Base-by-base conservation (phyloP, 805 yeast species). In the Lachancea quebecensis region DNA sequence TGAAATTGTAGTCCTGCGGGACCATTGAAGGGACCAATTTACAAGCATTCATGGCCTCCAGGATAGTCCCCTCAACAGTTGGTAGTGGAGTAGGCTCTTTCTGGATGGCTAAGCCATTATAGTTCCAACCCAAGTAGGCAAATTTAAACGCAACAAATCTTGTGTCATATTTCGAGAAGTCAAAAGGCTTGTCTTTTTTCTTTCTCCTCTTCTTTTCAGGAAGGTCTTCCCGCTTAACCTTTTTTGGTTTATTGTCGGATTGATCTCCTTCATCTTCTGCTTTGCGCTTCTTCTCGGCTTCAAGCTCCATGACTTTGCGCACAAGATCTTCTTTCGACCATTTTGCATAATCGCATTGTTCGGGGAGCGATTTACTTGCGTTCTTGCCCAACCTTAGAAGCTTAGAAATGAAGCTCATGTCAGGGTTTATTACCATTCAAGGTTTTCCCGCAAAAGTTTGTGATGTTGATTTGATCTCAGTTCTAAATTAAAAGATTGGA, bases 71-170 rank as follows among this genome's bases (percentile, higher is more conserved):
- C 58, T 93, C 99, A 2, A 93, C 90, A 0, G 99, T 93, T 0
- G 95, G 95, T 8, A 86, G 66, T 1, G 82, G 83, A 0, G 93
- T 84, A 2, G 76, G 77, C 27, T 81, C 89, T 48, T 74, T 74
- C 64, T 93, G 98, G 39, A 77, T 68, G 0, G 95, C 96, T 18
- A 93, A 69, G 0, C 99, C 99, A 59, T 83, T 88, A 64, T 93
- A 93, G 57, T 84, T 77, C 97, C 97, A 91, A 1, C 99, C 99
- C 40, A 86, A 58, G 62, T 93, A 93, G 0, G 96, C 84, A 66
- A 93, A 93, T 50, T 77, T 70, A 28, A 93, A 58, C 0, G 95
- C 98, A 11, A 93, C 75, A 49, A 77, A 78, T 45, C 99, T 70
- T 1, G 79, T 78, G 10, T 69, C 52, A 56, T 77, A 77, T 50